Evolutionary conservation across 2,329 filamentous ascomycete genomes (phyloP), one percentile per base, ranked within the genome.

Genomic region (Cordyceps cateniannulata): DNA sequence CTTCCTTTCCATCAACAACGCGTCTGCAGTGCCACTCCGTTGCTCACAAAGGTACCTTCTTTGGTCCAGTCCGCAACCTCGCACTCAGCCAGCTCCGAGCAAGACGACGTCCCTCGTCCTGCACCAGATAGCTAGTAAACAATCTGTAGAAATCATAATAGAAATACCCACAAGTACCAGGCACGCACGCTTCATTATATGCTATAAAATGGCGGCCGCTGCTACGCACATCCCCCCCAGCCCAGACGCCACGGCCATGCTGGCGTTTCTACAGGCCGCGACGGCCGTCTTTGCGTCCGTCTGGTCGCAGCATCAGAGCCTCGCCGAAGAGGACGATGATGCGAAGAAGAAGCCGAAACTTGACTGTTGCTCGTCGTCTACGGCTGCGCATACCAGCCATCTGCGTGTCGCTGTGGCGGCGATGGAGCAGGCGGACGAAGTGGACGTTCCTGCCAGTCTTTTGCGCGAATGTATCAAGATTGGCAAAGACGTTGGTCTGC

Each of bases 191-290:
- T 29, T 63, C 65, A 66, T 70, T 70, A 71, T 64, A 70, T 69
- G 69, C 61, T 70, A 69, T 71, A 70, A 70, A 70, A 71, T 72
- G 70, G 67, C 65, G 70, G 67, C 65, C 66, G 66, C 59, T 62
- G 54, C 62, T 40, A 40, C 24, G 40, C 32, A 22, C 14, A 0
- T 16, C 16, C 24, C 44, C 25, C 16, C 27, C 27, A 14, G 18
- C 59, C 7, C 29, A 42, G 14, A 38, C 50, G 27, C 25, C 44
- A 29, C 61, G 47, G 49, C 62, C 24, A 24, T 69, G n/a, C 48
- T 55, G 2, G 38, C n/a, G 20, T 67, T 69, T n/a, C 60, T 72
- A 48, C 54, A 61, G 14, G 54, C 53, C 3, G 64, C 64, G 5
- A 42, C 63, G 54, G 60, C 56, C 9, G 57, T 66, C 14, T 62